phyloP scores from a whole-genome alignment of 1,139 yeast species.

The Komagataea norvegica region DNA sequence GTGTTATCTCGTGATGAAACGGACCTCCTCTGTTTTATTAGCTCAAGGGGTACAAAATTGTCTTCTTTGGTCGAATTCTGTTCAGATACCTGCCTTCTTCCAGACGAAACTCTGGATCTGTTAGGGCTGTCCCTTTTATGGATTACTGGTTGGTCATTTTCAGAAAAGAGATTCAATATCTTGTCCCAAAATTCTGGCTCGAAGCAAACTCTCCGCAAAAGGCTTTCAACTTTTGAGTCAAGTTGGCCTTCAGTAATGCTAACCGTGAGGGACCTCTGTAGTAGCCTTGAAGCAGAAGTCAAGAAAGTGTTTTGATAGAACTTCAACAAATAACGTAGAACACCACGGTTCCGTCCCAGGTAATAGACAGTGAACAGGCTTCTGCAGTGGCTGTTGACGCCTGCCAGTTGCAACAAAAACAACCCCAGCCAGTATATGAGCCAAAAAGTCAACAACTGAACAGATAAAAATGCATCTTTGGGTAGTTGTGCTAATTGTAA shows the following conservation, averaged over 20 bases:
- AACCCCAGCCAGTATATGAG: constrained; percentile 20
- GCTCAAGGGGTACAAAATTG: background rate
- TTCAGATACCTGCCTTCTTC: too few species aligned
- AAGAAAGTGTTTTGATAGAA: constrained; percentile 15
- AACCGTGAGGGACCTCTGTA: constrained; percentile 4
- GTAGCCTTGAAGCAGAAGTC: constrained; percentile 9
- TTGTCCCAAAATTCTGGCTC: constrained; percentile 9
- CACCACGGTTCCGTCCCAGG: constrained; percentile 6
- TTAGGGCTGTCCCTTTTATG: too few species aligned
- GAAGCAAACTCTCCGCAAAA: constrained; percentile 14
- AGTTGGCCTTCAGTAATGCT: constrained; percentile 10
- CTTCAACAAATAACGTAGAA: constrained; percentile 8
- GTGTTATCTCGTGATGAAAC: background rate
- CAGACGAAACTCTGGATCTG: too few species aligned
- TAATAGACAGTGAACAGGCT: constrained; percentile 15
- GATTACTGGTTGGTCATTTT: background rate
- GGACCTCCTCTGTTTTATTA: constrained; percentile 1
- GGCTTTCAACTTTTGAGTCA: constrained; percentile 11
- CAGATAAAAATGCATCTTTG: background rate
- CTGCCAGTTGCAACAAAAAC: constrained; percentile 11
- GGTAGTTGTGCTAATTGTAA: constrained; percentile 12
- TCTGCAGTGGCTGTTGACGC: constrained; percentile 18
- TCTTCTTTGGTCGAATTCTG: background rate
- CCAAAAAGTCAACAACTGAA: constrained; percentile 19
- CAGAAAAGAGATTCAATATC: background rate